Base-by-base conservation (phyloP, 2,329 filamentous ascomycete genomes). In the Pezicula neosporulosa region DNA sequence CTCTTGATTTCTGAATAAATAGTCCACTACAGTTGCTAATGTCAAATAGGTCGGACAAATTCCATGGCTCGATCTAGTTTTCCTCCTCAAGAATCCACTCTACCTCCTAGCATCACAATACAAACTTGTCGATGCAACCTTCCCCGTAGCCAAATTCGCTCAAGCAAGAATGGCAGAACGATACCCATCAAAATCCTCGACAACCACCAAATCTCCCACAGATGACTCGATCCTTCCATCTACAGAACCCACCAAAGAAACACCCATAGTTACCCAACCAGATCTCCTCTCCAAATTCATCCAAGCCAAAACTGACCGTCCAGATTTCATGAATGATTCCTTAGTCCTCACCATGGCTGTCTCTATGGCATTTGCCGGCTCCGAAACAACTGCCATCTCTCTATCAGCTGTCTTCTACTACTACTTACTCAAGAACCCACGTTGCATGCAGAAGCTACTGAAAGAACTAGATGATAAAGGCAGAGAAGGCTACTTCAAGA, bases 321-420 rank as follows among this genome's bases (percentile, higher is more conserved):
- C 86, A 0, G 81, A 85, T 2, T 86, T 90, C 68, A 89, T 90
- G 83, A 83, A 76, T 21, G 83, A 89, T 60, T 76, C 75, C 3
- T 75, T 87, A 8, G 86, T 90, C 10, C 81, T 87, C 57, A 85
- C 85, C 6, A 86, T 87, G 70, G 85, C 84, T 46, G 80, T 85
- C n/a, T 83, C 77, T 52, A 89, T 89, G 85, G 79, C 79, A 0
- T 82, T 87, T 59, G 89, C 89, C 0, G 88, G 89, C 3, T 86
- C 82, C 2, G 89, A 94, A 68, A 93, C 89, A 0, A 93, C 89
- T 0, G 88, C 86, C 37, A 92, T 92, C 63, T 83, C 80, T 6
- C 75, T 92, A 0, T 80, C 81, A 6, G 77, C 83, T 6, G 79
- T 91, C 0, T 89, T 93, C 62, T 92, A 92, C 69, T 92, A 92